phyloP scores from a whole-genome alignment of 768 basidiomycete species.

The Phaeolepiota aurea region DNA sequence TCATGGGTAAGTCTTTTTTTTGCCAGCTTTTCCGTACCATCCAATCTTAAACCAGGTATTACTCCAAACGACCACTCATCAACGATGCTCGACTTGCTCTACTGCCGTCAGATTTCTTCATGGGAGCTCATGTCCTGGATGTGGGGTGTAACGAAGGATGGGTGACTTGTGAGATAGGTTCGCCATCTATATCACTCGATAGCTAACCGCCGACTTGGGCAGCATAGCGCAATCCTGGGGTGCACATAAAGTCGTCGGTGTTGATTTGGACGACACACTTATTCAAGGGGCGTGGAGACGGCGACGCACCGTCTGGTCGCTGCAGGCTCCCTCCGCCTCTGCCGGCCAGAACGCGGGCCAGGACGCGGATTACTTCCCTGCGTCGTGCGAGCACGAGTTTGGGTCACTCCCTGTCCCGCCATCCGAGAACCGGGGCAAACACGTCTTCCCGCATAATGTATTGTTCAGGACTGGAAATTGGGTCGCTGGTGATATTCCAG shows the following conservation, averaged over 20 bases:
- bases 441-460: slow-evolving; percentile 72
- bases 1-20: slow-evolving; percentile 46
- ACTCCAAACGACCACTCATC: slow-evolving; percentile 58
- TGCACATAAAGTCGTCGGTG: slow-evolving; percentile 65
- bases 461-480: slow-evolving; percentile 69
- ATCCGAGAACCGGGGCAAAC: slow-evolving; percentile 17
- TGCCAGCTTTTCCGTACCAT: neutral
- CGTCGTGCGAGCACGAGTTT: slow-evolving; percentile 67
- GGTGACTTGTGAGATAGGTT: slow-evolving; percentile 84
- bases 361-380: slow-evolving; percentile 57
- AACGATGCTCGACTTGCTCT: slow-evolving; percentile 59
- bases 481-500: slow-evolving; percentile 44
- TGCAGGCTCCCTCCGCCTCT: slow-evolving; percentile 34
- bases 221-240: slow-evolving; percentile 52
- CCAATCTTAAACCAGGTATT: slow-evolving; percentile 45
- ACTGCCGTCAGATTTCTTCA: slow-evolving; percentile 47
- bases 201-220: neutral
- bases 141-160: slow-evolving; percentile 84
- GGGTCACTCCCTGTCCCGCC: slow-evolving; percentile 67
- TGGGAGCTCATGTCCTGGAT: slow-evolving; percentile 59
- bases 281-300: slow-evolving; percentile 72
- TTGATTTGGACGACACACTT: slow-evolving; percentile 77
- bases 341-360: neutral
- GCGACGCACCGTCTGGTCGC: slow-evolving; percentile 63
- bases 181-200: slow-evolving; percentile 6